A percentile compares a stretch with the other conserved stretches of the same genome.
Evolutionary conservation across 768 basidiomycete genomes (phyloP).

Genomic region (Cyathus striatus): DNA sequence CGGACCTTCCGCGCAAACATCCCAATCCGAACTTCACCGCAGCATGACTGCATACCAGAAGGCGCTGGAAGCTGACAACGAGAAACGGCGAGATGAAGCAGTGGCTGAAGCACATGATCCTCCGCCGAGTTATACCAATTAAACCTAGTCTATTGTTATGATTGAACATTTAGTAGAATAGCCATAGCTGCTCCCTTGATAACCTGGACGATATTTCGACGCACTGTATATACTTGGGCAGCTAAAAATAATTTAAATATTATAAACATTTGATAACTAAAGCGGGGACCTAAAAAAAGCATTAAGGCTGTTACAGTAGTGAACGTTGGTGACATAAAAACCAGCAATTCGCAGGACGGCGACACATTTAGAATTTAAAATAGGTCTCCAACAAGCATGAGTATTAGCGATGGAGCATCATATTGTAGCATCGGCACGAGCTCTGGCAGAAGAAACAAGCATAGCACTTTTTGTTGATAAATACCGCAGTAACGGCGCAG

Average conservation of each 20-base stretch:
- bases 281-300: no score
- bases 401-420: conserved; percentile 6
- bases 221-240: no score
- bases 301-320: no score
- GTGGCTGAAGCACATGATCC: conserved; percentile 10
- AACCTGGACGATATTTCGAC: no score
- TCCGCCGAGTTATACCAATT: conserved; percentile 11
- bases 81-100: conserved; percentile 5
- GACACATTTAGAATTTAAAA: no score
- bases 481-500: conserved; percentile 16
- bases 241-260: no score
- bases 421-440: conserved; percentile 5
- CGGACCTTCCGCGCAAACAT: background rate
- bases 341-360: no score
- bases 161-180: background rate
- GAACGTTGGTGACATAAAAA: no score
- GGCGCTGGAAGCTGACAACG: conserved; percentile 15
- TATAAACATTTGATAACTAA: no score
- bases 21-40: conserved; percentile 11
- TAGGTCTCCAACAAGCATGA: no score
- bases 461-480: conserved; percentile 16
- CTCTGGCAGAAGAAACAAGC: conserved; percentile 9
- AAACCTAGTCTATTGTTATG: background rate
- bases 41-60: conserved; percentile 18
- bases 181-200: background rate